Conservation (phyloP, 768 basidiomycete genomes). For the Lyophyllum decastes region DNA sequence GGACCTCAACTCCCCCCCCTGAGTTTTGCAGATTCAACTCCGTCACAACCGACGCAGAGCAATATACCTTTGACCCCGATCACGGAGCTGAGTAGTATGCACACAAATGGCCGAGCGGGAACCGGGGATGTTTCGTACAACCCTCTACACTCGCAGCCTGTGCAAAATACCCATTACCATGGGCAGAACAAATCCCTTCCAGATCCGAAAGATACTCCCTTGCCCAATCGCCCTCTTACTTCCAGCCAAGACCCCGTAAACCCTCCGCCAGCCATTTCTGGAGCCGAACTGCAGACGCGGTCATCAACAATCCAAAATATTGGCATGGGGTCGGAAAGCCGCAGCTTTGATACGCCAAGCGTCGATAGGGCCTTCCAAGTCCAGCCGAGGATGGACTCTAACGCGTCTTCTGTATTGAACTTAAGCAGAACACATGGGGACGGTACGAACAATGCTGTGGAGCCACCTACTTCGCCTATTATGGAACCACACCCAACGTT, state of each 20-base stretch:
- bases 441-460: not conserved
- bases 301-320: not conserved
- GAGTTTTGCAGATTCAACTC: constrained; percentile 37
- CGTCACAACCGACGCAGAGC: constrained; percentile 12
- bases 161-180: constrained; percentile 3
- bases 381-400: constrained; percentile 11
- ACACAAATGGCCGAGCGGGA: constrained; percentile 4
- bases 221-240: constrained; percentile 4
- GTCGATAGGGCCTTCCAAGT: constrained; percentile 8
- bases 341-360: constrained; percentile 14
- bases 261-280: constrained; percentile 6
- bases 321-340: not conserved
- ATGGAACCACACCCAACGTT: not conserved
- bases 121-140: not conserved
- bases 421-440: constrained; percentile 5
- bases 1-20: constrained; percentile 65
- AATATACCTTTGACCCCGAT: constrained; percentile 22
- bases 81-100: constrained; percentile 17
- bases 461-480: constrained; percentile 11
- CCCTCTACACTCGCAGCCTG: not conserved
- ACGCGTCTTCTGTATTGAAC: not conserved
- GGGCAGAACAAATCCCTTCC: constrained; percentile 11
- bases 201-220: not conserved
- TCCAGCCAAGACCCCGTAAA: constrained; percentile 3
- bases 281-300: not conserved